phyloP scores from a whole-genome alignment of 371 early-diverging fungal genomes.

The Capillidium rhysosporum region DNA sequence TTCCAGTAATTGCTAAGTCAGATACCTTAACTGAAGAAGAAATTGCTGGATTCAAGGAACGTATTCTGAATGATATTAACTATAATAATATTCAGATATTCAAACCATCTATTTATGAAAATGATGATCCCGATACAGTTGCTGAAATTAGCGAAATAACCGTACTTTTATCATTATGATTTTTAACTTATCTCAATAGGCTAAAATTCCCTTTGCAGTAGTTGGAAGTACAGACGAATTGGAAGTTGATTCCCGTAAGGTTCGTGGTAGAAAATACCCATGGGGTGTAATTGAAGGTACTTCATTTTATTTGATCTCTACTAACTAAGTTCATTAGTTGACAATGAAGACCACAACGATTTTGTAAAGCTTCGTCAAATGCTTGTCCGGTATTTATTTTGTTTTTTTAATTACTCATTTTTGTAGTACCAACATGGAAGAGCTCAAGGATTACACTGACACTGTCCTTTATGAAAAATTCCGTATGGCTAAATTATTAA shows the following conservation, averaged over 20 bases:
- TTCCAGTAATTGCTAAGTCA: slow-evolving; percentile 96
- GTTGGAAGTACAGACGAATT: slow-evolving; percentile 87
- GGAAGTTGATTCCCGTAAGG: slow-evolving; percentile 64
- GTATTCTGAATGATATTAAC: slow-evolving; percentile 83
- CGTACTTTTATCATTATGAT: slow-evolving; percentile 17
- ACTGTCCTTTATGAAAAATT: slow-evolving; percentile 76
- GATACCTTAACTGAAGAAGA: slow-evolving; percentile 96
- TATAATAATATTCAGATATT: slow-evolving; percentile 87
- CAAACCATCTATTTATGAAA: slow-evolving; percentile 74
- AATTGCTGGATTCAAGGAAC: slow-evolving; percentile 73
- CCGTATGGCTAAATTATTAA: slow-evolving; percentile 63
- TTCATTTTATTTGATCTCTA: background rate
- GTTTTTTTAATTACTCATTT: background rate
- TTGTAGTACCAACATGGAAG: slow-evolving; percentile 68
- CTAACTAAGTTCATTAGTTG: slow-evolving; percentile 29
- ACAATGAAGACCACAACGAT: slow-evolving; percentile 77
- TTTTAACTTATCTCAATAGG: slow-evolving; percentile 12
- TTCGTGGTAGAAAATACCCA: slow-evolving; percentile 85
- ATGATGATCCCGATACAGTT: slow-evolving; percentile 85
- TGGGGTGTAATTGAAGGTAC: slow-evolving; percentile 80
- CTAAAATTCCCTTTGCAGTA: slow-evolving; percentile 90
- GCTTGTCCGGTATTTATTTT: slow-evolving; percentile 35
- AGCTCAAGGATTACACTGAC: slow-evolving; percentile 69
- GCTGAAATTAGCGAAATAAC: slow-evolving; percentile 86
- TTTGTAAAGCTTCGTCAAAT: slow-evolving; percentile 89